Conservation (phyloP, 306 rosid species). For the Rosa chinensis region DNA sequence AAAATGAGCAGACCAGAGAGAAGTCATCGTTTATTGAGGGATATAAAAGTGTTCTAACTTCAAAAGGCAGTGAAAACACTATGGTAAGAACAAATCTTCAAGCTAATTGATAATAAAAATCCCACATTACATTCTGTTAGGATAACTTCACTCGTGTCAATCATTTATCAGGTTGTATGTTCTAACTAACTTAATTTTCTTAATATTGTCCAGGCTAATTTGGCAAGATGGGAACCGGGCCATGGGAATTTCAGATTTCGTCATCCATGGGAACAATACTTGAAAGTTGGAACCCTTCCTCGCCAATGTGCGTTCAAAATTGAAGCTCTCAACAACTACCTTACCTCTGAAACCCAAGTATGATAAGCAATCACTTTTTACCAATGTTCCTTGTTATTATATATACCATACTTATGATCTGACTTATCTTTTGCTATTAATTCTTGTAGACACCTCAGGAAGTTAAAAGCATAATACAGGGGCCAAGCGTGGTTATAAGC, state of each 20-base stretch:
- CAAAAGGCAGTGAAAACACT: constrained; percentile 18
- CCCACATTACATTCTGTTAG: too few species aligned
- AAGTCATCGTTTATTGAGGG: constrained; percentile 8
- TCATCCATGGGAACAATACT: constrained; percentile 35
- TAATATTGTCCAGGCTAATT: constrained; percentile 16
- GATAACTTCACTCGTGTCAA: not conserved
- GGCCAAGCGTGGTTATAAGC: constrained; percentile 15
- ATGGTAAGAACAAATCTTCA: constrained; percentile 10
- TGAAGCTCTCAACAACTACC: constrained; percentile 23
- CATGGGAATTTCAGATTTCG: constrained; percentile 21
- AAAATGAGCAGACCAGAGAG: not conserved
- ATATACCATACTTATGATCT: not conserved
- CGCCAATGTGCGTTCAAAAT: constrained; percentile 28
- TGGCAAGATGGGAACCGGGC: constrained; percentile 32
- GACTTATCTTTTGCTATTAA: not conserved
- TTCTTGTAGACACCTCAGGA: constrained; percentile 15
- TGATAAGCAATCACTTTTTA: not conserved
- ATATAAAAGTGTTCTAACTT: constrained; percentile 19
- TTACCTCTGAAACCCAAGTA: constrained; percentile 25
- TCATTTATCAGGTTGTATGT: not conserved
- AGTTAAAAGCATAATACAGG: constrained; percentile 11
- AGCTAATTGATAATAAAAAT: not conserved
- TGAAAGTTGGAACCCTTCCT: constrained; percentile 17
- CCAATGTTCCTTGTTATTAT: not conserved
- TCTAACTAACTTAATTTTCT: not conserved